A percentile compares a stretch with the other conserved stretches of the same genome.
Evolutionary conservation across 2,329 filamentous ascomycete genomes (phyloP).

Genomic region (Apiospora hydei): DNA sequence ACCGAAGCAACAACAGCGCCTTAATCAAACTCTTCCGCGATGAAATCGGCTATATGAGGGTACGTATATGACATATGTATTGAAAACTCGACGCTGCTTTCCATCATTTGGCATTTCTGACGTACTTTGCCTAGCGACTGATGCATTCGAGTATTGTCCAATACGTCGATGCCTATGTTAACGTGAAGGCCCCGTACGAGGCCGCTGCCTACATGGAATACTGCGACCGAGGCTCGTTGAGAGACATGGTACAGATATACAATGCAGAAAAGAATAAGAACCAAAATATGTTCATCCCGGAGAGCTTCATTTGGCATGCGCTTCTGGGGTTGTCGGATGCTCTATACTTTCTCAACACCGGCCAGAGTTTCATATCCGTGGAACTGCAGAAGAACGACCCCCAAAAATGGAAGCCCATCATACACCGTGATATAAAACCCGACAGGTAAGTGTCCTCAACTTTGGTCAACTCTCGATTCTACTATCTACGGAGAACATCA

Average conservation of each 20-base stretch:
- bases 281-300: constrained; percentile 26
- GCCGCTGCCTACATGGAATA: constrained; percentile 29
- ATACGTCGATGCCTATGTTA: constrained; percentile 27
- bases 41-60: constrained; percentile 26
- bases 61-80: background rate
- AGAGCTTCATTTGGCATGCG: constrained; percentile 34
- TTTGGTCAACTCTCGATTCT: background rate
- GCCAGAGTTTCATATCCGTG: constrained; percentile 28
- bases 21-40: constrained; percentile 24
- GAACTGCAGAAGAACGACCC: constrained; percentile 25
- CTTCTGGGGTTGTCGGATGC: constrained; percentile 31
- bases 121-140: background rate
- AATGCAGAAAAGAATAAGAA: constrained; percentile 23
- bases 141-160: constrained; percentile 24
- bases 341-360: constrained; percentile 31
- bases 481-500: background rate
- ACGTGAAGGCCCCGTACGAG: constrained; percentile 15
- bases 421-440: constrained; percentile 36
- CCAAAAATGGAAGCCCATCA: constrained; percentile 28
- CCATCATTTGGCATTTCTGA: background rate
- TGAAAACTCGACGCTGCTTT: constrained; percentile 21
- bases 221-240: constrained; percentile 27
- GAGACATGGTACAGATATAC: constrained; percentile 27
- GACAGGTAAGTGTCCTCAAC: constrained; percentile 22
- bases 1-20: constrained; percentile 10